Conservation (phyloP, 495 filamentous ascomycete genomes). For the Trichoderma orchidacearum region DNA sequence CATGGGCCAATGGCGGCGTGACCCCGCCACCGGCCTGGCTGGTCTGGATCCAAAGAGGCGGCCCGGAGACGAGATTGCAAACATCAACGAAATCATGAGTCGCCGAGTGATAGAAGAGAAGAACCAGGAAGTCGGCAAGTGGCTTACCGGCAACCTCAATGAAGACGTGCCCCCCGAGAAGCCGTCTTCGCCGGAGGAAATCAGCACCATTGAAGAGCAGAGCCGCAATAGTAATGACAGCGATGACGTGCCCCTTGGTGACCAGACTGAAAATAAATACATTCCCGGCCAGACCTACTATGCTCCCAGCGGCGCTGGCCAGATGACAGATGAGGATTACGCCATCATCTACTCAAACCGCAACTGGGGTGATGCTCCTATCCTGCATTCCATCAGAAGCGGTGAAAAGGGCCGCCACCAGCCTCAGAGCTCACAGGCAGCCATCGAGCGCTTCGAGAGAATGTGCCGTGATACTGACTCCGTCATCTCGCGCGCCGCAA, state of each 20-base stretch:
- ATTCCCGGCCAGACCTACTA: conserved; percentile 33
- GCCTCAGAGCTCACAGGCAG: conserved; percentile 35
- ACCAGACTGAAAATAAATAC: conserved; percentile 24
- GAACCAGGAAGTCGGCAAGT: conserved; percentile 26
- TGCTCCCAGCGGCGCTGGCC: conserved; percentile 19
- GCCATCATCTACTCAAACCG: conserved; percentile 28
- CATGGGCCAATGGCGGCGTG: conserved; percentile 22
- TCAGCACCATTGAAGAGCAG: conserved; percentile 4
- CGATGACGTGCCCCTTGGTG: conserved; percentile 15
- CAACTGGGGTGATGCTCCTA: conserved; percentile 33
- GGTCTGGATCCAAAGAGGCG: conserved; percentile 30
- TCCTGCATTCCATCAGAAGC: conserved; percentile 22
- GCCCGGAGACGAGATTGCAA: conserved; percentile 20
- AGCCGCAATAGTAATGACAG: conserved; percentile 21
- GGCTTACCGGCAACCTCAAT: conserved; percentile 14
- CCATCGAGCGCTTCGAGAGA: conserved; percentile 33
- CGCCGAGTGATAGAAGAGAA: conserved; percentile 19
- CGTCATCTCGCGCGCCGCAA: conserved; percentile 51
- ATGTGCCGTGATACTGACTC: conserved; percentile 35
- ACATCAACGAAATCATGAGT: conserved; percentile 23
- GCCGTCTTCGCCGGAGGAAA: not conserved
- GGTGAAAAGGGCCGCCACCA: conserved; percentile 20
- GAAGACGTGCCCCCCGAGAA: not conserved
- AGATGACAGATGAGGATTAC: conserved; percentile 25
- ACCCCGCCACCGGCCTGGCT: conserved; percentile 19